Percentiles rank a stretch among this genome's conserved stretches.
Evolutionary conservation across 2,329 filamentous ascomycete species (phyloP).

Genomic region (Neopestalotiopsis rosae): DNA sequence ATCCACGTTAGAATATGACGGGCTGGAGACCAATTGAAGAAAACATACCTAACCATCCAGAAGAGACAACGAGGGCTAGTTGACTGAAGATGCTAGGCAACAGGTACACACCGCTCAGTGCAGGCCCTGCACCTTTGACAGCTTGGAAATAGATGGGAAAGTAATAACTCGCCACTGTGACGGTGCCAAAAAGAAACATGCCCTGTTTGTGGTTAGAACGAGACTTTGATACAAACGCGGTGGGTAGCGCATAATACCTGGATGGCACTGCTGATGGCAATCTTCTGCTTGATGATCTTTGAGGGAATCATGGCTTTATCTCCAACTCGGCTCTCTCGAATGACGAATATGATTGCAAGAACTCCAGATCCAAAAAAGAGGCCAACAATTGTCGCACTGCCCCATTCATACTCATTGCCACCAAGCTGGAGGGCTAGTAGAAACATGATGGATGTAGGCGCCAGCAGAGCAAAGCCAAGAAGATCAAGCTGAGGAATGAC

Average conservation of each 20-base stretch:
- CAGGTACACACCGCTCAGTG: conserved; percentile 39
- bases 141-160: conserved; percentile 15
- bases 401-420: conserved; percentile 41
- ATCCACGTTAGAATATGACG: neutral
- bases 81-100: conserved; percentile 36
- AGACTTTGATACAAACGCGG: neutral
- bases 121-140: conserved; percentile 26
- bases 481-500: conserved; percentile 43
- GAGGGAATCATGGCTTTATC: conserved; percentile 56
- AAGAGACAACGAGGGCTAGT: conserved; percentile 64
- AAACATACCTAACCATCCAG: conserved; percentile 30
- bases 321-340: conserved; percentile 48
- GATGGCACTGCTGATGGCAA: conserved; percentile 46
- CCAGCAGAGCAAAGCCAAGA: conserved; percentile 45
- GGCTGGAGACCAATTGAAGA: neutral
- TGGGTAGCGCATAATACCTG: conserved; percentile 34
- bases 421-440: conserved; percentile 52
- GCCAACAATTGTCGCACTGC: conserved; percentile 40
- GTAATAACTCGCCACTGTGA: conserved; percentile 28
- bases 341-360: conserved; percentile 39
- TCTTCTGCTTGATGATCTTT: conserved; percentile 47
- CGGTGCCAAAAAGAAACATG: conserved; percentile 13
- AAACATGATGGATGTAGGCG: conserved; percentile 45
- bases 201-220: neutral
- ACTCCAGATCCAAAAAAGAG: conserved; percentile 42